Base-by-base conservation (phyloP, 257 asterid genomes). In the Ophiorrhiza pumila region DNA sequence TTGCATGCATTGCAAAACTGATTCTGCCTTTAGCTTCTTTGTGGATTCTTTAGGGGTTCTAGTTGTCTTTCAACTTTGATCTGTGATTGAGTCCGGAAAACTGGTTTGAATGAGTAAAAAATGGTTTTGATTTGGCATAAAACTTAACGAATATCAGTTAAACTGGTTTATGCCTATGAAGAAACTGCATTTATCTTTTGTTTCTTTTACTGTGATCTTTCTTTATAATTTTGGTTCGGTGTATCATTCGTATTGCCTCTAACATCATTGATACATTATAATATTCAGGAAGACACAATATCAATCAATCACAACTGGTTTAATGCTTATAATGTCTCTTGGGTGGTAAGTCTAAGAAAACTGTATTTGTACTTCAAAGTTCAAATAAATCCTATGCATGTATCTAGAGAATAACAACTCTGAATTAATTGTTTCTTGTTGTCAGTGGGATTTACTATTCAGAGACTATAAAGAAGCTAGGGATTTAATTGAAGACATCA, bases 281-380 rank as follows among this genome's bases (percentile, higher is more conserved):
- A 57, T 75, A 83, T 84, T 78, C 92, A 91, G 97, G 96, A 95
- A 84, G 98, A 95, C 76, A 90, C 98, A 1, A 79, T 95, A 77
- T 95, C 98, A 64, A 92, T 95, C 74, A 95, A 95, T 75, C 99
- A 95, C 89, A 95, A 95, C 80, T 95, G 99, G 97, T 92, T 88
- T 87, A 95, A 95, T 74, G 93, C 83, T 58, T 84, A 85, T 83
- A 88, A 84, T 84, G 52, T 95, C 50, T 82, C 86, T 67, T 91
- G 93, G 91, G 96, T 87, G 98, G 98, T 93, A 82, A 85, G 92
- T 55, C 62, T 53, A 56, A 55, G 67, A 52, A 41, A 58, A 27
- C 46, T n/a, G 11, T 49, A 53, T 39, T 65, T 56, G 42, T 13
- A 20, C 70, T 32, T 32, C n/a, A 15, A 29, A 27, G 74, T 34